Percentiles rank a stretch among this genome's conserved stretches.
Conservation (phyloP, 345 rosid genomes). For the Moricandia moricandioides region DNA sequence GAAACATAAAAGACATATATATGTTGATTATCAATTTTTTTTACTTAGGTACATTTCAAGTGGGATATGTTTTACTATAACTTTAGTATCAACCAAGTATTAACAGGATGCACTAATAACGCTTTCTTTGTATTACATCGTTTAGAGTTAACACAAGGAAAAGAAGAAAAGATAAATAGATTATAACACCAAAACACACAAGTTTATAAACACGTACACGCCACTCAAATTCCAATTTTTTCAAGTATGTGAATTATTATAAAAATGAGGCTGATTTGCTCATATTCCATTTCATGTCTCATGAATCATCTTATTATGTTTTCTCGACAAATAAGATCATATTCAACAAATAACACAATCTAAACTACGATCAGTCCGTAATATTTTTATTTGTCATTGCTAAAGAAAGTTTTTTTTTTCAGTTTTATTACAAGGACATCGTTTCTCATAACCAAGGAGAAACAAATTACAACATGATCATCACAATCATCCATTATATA, state of each 20-base stretch:
- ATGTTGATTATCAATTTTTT: neutral
- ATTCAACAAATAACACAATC: neutral
- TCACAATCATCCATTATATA: slow-evolving; percentile 29
- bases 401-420: neutral
- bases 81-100: neutral
- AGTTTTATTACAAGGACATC: slow-evolving; percentile 8
- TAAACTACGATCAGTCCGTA: neutral
- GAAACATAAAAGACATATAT: neutral
- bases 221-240: too few species aligned
- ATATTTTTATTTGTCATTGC: neutral
- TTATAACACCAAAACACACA: too few species aligned
- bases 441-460: slow-evolving; percentile 1
- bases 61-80: neutral
- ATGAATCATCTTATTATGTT: neutral
- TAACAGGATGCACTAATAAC: neutral
- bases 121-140: neutral
- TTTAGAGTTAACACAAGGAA: too few species aligned
- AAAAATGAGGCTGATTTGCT: neutral
- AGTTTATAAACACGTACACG: too few species aligned
- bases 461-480: slow-evolving; percentile 22
- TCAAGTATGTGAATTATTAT: neutral
- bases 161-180: too few species aligned
- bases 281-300: neutral
- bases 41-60: neutral
- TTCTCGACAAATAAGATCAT: neutral